Evolutionary conservation across 176 grass and related monocot genomes (phyloP).

Genomic region (Lolium multiflorum): DNA sequence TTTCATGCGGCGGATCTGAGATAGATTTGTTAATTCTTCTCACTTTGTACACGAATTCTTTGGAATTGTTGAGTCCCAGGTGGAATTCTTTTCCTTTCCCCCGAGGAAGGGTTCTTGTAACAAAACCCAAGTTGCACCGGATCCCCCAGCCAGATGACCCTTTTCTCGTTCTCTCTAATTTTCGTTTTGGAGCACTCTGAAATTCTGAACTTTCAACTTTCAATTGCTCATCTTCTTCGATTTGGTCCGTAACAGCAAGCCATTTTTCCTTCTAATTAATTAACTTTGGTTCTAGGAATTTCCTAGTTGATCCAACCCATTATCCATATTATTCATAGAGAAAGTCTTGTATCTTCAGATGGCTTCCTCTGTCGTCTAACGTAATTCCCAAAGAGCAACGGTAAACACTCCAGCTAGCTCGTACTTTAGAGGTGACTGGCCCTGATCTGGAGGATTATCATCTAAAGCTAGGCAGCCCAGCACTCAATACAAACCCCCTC

Average conservation of each 20-base stretch:
- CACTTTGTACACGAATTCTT: conserved; percentile 15
- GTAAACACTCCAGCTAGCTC: background rate
- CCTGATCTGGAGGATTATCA: conserved; percentile 6
- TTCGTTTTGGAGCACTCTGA: conserved; percentile 38
- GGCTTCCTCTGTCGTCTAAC: background rate
- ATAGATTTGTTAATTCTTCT: conserved; percentile 35
- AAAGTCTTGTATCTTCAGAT: background rate
- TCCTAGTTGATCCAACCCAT: background rate
- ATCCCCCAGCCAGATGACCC: conserved; percentile 2
- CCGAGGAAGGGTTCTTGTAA: background rate
- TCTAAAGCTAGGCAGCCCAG: conserved; percentile 10
- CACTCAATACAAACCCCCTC: conserved; percentile 27
- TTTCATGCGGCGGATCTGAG: conserved; percentile 38
- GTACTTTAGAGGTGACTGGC: background rate
- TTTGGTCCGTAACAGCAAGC: background rate
- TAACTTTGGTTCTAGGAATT: conserved; percentile 2
- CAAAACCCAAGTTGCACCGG: background rate
- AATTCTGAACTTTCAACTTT: conserved; percentile 36
- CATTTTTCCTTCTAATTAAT: background rate
- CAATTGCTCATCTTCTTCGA: background rate
- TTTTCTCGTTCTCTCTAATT: background rate
- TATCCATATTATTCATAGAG: background rate
- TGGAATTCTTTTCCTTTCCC: background rate
- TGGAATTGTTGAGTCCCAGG: background rate
- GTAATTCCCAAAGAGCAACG: background rate